Conservation (phyloP, 1,284 basidiomycete species). For the Malassezia sympodialis region DNA sequence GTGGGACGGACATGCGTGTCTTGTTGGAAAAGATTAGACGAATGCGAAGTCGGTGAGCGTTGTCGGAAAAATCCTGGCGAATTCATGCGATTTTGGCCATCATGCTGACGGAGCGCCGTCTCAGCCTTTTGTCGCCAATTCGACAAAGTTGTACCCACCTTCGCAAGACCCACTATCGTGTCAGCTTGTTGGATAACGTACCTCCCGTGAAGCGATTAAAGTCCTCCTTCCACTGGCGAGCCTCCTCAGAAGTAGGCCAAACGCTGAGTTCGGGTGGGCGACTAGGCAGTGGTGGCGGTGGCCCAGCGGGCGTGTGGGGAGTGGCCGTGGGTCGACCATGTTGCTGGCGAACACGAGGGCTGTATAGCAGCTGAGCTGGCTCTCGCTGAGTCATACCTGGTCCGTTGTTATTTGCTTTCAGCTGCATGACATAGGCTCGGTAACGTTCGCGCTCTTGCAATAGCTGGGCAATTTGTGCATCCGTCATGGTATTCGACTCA, state of each 20-base stretch:
- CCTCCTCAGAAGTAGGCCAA: background rate
- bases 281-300: background rate
- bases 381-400: slow-evolving; percentile 1
- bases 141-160: slow-evolving; percentile 6
- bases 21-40: background rate
- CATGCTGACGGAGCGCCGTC: slow-evolving; percentile 6
- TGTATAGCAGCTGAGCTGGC: slow-evolving; percentile 8
- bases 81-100: background rate
- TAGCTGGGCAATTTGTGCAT: background rate
- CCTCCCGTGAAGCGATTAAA: slow-evolving; percentile 7
- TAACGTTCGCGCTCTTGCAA: background rate
- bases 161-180: slow-evolving; percentile 6
- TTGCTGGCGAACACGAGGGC: slow-evolving; percentile 4
- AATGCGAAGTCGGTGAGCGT: background rate
- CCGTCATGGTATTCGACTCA: background rate
- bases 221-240: slow-evolving; percentile 6
- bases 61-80: background rate
- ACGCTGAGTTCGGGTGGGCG: background rate
- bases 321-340: background rate
- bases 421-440: background rate
- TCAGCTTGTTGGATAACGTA: background rate
- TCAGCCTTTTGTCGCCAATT: slow-evolving; percentile 11
- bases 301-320: background rate
- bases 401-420: background rate
- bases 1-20: background rate